A percentile compares a stretch with the other conserved stretches of the same genome.
Conservation (phyloP, 1,284 basidiomycete species). For the Trametes polyzona region DNA sequence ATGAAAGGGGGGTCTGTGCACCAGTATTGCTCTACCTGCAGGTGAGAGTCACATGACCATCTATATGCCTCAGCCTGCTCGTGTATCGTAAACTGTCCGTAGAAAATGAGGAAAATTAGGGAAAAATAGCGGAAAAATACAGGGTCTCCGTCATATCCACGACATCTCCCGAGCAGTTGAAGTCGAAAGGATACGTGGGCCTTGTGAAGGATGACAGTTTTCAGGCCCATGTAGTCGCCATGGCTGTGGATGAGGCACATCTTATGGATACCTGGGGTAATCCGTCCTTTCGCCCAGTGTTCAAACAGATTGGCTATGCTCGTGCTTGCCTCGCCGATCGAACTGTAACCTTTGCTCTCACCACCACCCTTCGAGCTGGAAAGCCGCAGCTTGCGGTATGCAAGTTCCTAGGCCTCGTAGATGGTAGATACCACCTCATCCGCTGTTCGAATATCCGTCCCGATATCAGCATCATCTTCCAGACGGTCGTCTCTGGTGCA, state of each 20-base stretch:
- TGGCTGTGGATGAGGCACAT: background rate
- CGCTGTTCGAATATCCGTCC: constrained; percentile 19
- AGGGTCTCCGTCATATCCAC: too few species aligned
- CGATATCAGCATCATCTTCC: constrained; percentile 19
- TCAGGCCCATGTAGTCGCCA: background rate
- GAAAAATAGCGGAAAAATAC: too few species aligned
- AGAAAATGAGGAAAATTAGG: too few species aligned
- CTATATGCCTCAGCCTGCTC: too few species aligned
- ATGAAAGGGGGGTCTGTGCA: too few species aligned
- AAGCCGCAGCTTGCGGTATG: constrained; percentile 1
- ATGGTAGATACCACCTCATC: constrained; percentile 14
- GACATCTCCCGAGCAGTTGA: background rate
- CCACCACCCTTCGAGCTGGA: background rate
- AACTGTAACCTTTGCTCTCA: background rate
- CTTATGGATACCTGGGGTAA: background rate
- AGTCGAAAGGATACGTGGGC: background rate
- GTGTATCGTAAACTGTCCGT: too few species aligned
- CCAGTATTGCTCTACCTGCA: too few species aligned
- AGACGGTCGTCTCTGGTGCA: constrained; percentile 1
- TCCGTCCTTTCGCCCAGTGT: background rate
- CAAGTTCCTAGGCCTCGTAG: constrained; percentile 13
- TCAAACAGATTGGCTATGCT: background rate
- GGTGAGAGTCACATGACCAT: too few species aligned
- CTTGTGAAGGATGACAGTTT: background rate
- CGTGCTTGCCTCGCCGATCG: background rate